Evolutionary conservation across 139 green algal genomes (phyloP), one percentile per base, ranked within the genome.

Genomic region (Picochlorum sp.): DNA sequence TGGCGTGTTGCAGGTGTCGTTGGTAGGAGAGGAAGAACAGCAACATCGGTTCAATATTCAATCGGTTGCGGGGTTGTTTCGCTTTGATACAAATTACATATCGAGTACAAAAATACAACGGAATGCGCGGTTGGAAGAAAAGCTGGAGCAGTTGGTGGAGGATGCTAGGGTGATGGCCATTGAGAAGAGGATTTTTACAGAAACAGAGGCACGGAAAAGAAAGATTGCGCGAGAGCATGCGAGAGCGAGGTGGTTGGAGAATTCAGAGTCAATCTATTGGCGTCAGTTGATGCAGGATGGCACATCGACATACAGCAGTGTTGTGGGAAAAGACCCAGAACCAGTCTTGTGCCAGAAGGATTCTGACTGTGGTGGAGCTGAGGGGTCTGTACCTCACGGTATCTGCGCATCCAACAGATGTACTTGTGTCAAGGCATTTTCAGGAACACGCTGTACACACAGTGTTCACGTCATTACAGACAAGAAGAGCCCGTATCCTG

Each of bases 131-230:
- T 65, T 65, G n/a, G 15, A 66, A 18, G 14, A 38, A 13, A 38
- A 45, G 4, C 21, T 66, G n/a, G 32, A 66, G 14, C 32, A 45
- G 5, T 41, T 66, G 32, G 20, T 66, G 2, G 34, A 44, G 21
- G 61, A 66, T 59, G 61, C 61, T 21, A 23, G 13, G n/a, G 37
- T 15, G 14, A 14, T 66, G 14, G 61, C 61, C n/a, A 13, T 15
- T 3, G 61, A 66, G 10, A 23, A 56, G n/a, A 26, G 61, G 15
- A 66, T 66, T 32, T 58, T 59, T 20, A 66, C 61, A 44, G 61
- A 58, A 58, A 23, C 15, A 30, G 61, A 59, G 15, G 34, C 34
- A 23, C 15, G 13, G 15, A 32, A 58, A 26, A 24, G 30, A 16
- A 10, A 28, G 23, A 45, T 18, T 21, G 28, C 21, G 11, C 4